Evolutionary conservation across 2,329 filamentous ascomycete genomes (phyloP).

Genomic region (Colletotrichum zoysiae): DNA sequence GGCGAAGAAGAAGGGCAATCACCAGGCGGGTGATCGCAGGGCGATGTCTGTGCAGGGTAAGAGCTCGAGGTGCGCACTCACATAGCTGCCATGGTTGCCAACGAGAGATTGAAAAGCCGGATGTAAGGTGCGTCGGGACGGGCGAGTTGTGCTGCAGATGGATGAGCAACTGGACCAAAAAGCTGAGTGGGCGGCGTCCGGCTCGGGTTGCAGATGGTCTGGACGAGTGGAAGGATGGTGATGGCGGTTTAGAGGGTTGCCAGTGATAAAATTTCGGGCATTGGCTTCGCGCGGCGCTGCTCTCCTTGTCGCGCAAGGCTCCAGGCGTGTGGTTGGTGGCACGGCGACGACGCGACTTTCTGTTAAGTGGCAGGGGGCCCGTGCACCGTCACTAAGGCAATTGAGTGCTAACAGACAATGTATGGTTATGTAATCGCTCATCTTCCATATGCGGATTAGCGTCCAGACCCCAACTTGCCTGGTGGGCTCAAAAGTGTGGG

Average conservation of each 20-base stretch:
- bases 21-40: constrained; percentile 1
- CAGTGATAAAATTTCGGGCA: constrained; percentile 38
- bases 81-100: constrained; percentile 41
- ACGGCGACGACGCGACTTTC: constrained; percentile 42
- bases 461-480: constrained; percentile 21
- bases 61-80: constrained; percentile 22
- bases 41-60: constrained; percentile 6
- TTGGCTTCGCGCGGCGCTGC: constrained; percentile 24
- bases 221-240: constrained; percentile 12
- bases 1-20: constrained; percentile 19
- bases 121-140: background rate
- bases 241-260: constrained; percentile 26
- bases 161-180: background rate
- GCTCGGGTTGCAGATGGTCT: constrained; percentile 11
- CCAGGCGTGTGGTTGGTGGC: constrained; percentile 28
- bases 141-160: constrained; percentile 1
- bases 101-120: constrained; percentile 12
- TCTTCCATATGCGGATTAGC: constrained; percentile 2
- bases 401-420: too few relatives aligned
- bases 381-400: background rate
- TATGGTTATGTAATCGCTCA: background rate
- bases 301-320: constrained; percentile 40
- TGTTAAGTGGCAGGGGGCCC: constrained; percentile 36
- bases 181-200: constrained; percentile 7
- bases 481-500: constrained; percentile 30